Percentiles rank a stretch among this genome's conserved stretches.
Conservation (phyloP, 2,329 filamentous ascomycete species). For the Bipolaris sorokiniana region DNA sequence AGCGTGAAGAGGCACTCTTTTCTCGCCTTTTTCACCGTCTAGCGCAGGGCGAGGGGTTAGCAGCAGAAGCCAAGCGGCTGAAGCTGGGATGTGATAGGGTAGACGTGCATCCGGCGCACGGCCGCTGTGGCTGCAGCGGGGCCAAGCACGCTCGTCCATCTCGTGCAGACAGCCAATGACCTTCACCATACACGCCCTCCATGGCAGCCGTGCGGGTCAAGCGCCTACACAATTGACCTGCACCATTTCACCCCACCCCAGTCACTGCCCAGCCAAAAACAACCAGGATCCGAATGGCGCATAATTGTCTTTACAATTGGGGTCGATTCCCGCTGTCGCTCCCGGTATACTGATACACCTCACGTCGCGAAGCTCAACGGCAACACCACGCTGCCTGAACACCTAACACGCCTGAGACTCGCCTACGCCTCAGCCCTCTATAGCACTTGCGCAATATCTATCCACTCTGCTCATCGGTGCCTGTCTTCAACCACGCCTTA, state of each 20-base stretch:
- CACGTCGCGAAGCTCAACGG: constrained; percentile 39
- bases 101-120: constrained; percentile 18
- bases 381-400: constrained; percentile 36
- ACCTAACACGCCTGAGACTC: constrained; percentile 44
- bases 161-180: constrained; percentile 32
- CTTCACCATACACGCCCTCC: constrained; percentile 2
- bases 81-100: constrained; percentile 25
- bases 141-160: constrained; percentile 21
- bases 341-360: constrained; percentile 42
- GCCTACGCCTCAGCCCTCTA: constrained; percentile 41
- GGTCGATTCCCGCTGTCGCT: constrained; percentile 36
- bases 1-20: constrained; percentile 3
- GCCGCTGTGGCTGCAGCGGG: constrained; percentile 28
- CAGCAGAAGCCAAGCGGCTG: constrained; percentile 21
- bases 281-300: constrained; percentile 25
- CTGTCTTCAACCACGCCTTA: constrained; percentile 26
- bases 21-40: constrained; percentile 5
- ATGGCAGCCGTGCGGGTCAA: constrained; percentile 23
- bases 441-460: constrained; percentile 13
- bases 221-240: constrained; percentile 31
- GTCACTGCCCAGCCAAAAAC: constrained; percentile 8
- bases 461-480: constrained; percentile 23
- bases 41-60: constrained; percentile 9
- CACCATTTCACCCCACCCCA: constrained; percentile 15
- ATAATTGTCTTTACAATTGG: constrained; percentile 46